Evolutionary conservation across 768 basidiomycete species (phyloP), one percentile per base, ranked within the genome.

Genomic region (Lactifluus volemus): DNA sequence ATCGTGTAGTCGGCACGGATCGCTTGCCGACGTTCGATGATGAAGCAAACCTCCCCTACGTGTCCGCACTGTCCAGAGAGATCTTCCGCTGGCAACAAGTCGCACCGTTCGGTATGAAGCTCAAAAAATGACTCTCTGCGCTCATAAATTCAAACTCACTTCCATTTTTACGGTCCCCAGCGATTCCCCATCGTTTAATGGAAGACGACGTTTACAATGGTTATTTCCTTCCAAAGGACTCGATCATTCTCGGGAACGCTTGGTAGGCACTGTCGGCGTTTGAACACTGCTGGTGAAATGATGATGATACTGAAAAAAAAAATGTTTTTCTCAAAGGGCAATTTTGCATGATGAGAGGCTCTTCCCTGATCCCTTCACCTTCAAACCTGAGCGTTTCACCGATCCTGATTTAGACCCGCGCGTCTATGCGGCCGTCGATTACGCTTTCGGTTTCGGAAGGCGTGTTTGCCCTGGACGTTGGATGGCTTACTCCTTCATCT

Each of bases 321-420:
- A 1, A 1, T 25, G 14, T 5, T 7, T 6, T 1, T 2, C 53
- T 1, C 1, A 25, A 25, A 65, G 59, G 65, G 61, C 48, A 17
- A 61, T 67, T 53, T 60, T 72, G 45, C 72, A 71, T 52, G 70
- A 73, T 61, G 68, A 67, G 32, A 39, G 55, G 19, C 55, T 67
- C 10, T 73, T 67, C 54, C 59, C 67, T 0, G 70, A 73, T 15
- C 67, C 72, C 4, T 68, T 66, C 48, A 58, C 54, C 25, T 73
- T 73, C 61, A 61, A 64, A 6, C 72, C 73, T 17, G 71, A 71
- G 19, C 70, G 71, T 17, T 73, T 70, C 53, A 47, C 69, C 9
- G 58, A 32, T 8, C 55, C 62, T 5, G 51, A 65, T 8, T 51
- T 41, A 5, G 60, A 61, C 51, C 56, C 61, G 11, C 65, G 60